phyloP scores from a whole-genome alignment of 495 filamentous ascomycete species.

The Evernia prunastri region DNA sequence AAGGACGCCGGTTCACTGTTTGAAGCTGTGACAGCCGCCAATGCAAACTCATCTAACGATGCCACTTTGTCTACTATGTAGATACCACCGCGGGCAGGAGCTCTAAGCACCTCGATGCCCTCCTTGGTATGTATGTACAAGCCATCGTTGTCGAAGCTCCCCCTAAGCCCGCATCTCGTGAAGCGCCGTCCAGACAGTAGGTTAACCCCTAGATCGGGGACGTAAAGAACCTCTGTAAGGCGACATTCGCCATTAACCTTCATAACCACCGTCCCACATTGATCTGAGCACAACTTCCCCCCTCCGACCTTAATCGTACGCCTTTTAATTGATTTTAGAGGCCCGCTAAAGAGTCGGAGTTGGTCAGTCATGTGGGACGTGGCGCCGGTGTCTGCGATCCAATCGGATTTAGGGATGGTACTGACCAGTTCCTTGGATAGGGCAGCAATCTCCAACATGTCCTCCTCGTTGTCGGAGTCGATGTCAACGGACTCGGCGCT shows the following conservation, averaged over 20 bases:
- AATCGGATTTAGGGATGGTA: background rate
- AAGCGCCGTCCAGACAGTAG: background rate
- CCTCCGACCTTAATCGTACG: constrained; percentile 1
- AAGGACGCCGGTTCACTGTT: too few species aligned
- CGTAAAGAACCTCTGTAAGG: background rate
- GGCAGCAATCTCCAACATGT: background rate
- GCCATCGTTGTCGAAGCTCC: background rate
- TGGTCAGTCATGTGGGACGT: constrained; percentile 10
- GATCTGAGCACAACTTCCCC: background rate
- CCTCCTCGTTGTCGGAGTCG: background rate
- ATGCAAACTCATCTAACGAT: background rate
- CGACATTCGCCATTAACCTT: background rate
- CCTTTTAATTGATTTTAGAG: background rate
- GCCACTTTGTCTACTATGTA: background rate
- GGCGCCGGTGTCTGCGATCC: constrained; percentile 5
- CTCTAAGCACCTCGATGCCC: background rate
- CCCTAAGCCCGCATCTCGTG: background rate
- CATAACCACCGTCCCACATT: background rate
- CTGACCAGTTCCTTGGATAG: constrained; percentile 4
- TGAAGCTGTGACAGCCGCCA: too few species aligned
- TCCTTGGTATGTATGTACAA: background rate
- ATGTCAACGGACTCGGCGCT: too few species aligned
- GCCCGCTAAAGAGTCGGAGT: constrained; percentile 5
- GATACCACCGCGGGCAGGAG: background rate
- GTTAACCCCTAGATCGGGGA: background rate